Conservation (phyloP, 2,329 filamentous ascomycete genomes). For the Talaromyces albobiverticillius region DNA sequence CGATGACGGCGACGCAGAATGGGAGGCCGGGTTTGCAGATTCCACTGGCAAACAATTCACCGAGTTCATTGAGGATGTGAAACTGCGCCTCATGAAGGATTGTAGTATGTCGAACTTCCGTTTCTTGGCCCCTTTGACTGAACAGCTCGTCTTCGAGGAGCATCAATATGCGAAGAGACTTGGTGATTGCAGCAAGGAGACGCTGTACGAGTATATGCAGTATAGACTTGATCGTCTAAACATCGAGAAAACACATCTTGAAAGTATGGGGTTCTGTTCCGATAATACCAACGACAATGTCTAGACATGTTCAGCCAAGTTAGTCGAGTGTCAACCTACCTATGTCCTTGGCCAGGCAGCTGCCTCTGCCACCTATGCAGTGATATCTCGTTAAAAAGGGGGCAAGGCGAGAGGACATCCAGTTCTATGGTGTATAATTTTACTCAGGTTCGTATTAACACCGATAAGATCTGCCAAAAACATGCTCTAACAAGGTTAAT, state of each 20-base stretch:
- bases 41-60: background rate
- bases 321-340: too few species aligned
- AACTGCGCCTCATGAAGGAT: constrained; percentile 8
- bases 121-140: background rate
- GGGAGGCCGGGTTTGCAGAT: background rate
- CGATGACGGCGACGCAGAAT: background rate
- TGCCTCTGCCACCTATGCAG: too few species aligned
- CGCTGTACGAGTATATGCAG: background rate
- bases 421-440: too few species aligned
- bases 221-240: background rate
- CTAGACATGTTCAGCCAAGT: too few species aligned
- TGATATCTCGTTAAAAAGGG: too few species aligned
- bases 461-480: background rate
- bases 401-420: too few species aligned
- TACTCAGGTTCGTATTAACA: background rate
- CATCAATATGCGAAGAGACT: background rate
- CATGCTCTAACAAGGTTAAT: background rate
- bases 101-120: constrained; percentile 2
- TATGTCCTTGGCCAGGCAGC: too few species aligned
- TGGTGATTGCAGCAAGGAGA: background rate
- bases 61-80: background rate
- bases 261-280: background rate
- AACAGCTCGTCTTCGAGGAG: background rate
- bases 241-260: background rate
- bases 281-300: background rate